Conservation (phyloP, 2,329 filamentous ascomycete species). For the Talaromyces amestolkiae region DNA sequence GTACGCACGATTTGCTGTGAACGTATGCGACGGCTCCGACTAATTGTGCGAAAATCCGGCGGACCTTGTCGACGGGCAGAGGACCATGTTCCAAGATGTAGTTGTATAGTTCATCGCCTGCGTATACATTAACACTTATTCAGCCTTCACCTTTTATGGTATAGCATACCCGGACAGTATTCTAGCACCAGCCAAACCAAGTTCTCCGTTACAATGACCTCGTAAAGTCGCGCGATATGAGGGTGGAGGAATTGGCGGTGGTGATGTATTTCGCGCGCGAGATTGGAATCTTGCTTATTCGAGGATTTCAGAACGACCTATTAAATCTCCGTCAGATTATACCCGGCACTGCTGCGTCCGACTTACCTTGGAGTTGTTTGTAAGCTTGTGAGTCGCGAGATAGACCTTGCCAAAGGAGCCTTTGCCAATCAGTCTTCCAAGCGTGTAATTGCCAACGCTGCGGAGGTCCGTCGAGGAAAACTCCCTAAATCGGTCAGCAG, state of each 20-base stretch:
- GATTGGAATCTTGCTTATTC: slow-evolving; percentile 91
- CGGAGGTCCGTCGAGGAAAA: slow-evolving; percentile 89
- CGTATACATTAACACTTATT: slow-evolving; percentile 19
- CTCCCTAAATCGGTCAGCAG: slow-evolving; percentile 59
- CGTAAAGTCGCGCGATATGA: slow-evolving; percentile 93
- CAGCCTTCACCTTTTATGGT: neutral
- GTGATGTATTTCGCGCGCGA: slow-evolving; percentile 96
- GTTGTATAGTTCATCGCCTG: slow-evolving; percentile 95
- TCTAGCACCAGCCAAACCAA: slow-evolving; percentile 96
- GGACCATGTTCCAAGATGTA: slow-evolving; percentile 86
- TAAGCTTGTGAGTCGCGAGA: slow-evolving; percentile 91
- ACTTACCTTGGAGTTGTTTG: slow-evolving; percentile 88
- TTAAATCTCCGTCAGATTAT: slow-evolving; percentile 15
- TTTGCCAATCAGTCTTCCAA: slow-evolving; percentile 91
- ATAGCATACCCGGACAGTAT: slow-evolving; percentile 76
- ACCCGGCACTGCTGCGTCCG: neutral
- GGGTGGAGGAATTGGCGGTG: slow-evolving; percentile 97
- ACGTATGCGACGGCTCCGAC: slow-evolving; percentile 95
- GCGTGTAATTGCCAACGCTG: slow-evolving; percentile 89
- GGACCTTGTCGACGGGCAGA: slow-evolving; percentile 79
- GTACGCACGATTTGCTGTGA: slow-evolving; percentile 90
- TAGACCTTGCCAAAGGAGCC: slow-evolving; percentile 99
- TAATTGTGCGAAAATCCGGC: slow-evolving; percentile 93
- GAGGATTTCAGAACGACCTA: slow-evolving; percentile 98
- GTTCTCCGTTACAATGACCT: slow-evolving; percentile 94